Base-by-base conservation (phyloP, 2,329 filamentous ascomycete genomes). In the Plectosphaerella plurivora region DNA sequence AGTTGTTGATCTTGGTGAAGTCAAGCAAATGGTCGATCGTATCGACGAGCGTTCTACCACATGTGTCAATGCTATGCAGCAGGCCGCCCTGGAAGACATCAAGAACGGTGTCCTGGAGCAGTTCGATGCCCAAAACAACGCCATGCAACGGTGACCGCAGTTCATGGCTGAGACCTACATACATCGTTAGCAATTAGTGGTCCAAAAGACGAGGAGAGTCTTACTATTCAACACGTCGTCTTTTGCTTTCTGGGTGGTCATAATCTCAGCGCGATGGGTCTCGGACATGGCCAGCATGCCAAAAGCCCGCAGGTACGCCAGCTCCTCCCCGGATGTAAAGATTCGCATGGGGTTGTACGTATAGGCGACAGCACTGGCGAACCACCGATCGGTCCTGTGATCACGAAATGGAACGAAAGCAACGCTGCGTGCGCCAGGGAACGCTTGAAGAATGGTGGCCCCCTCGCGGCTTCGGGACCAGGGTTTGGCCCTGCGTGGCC, bases 81-180 rank as follows among this genome's bases (percentile, higher is more conserved):
- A 77, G 68, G 15, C 75, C 73, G 3, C 68, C 66, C 55, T 82
- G 79, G 5, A 72, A 69, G 1, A 70, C 68, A 41, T 69, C 71
- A 10, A 33, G 24, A 49, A 25, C 22, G 42, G 77, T 80, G 18
- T 82, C 78, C 4, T 73, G 70, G 0, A 84, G 60, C 3, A 83
- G 64, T 55, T 82, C 79, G 3, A 73, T 70, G 53, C 69, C 79
- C 0, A 78, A 74, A 0, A 85, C 65, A 35, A 85, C 76, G 3
- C 82, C 83, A 53, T 86, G 82, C 1, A 86, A 67, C 0, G 82
- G 82, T 2, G 77, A 82, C 10, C 82, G 72, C n/a, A 86, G 64
- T 60, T 86, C 82, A 57, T 86, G 82, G 81, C 11, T 86, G 74
- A 2, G 77, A 83, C 0, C 78, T 77, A 7, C n/a, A n/a, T 86